Conservation (phyloP, 208 protist species). For the Wallacemonas sp. region DNA sequence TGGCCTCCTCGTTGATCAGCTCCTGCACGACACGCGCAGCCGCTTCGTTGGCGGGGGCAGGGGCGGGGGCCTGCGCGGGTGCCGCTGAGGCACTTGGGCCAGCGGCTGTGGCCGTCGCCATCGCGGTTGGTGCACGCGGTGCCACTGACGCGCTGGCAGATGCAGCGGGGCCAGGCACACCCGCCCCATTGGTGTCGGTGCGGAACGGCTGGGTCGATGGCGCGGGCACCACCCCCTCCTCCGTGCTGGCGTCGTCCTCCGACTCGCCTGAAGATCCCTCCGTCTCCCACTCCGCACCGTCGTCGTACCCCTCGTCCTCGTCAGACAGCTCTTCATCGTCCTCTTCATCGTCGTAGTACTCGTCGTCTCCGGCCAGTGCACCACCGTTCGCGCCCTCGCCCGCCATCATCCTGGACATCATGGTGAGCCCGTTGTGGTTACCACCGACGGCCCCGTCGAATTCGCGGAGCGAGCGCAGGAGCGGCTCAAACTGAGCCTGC, state of each 20-base stretch:
- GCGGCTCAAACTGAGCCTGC: neutral
- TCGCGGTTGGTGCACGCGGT: too few species aligned
- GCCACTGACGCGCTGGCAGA: too few species aligned
- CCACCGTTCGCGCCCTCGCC: constrained; percentile 7
- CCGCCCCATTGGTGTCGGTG: too few species aligned
- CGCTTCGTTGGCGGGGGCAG: neutral
- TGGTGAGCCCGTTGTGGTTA: too few species aligned
- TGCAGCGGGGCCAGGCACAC: too few species aligned
- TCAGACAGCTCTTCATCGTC: constrained; percentile 25
- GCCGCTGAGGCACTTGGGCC: neutral
- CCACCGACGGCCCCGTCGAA: too few species aligned
- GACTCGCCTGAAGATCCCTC: neutral
- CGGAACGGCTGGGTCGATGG: too few species aligned
- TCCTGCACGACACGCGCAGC: constrained; percentile 32
- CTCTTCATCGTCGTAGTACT: constrained; percentile 17
- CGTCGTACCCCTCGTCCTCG: constrained; percentile 23
- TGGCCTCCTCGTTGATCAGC: constrained; percentile 35
- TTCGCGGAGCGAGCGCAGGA: too few species aligned
- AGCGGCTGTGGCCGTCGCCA: neutral
- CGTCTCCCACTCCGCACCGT: constrained; percentile 16
- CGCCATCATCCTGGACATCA: too few species aligned
- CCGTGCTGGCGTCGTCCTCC: neutral
- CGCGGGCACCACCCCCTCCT: too few species aligned
- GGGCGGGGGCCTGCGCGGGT: neutral
- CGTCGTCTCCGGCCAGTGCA: neutral